Base-by-base conservation (phyloP, 106 monocot genomes). In the Dendrobium officinale region DNA sequence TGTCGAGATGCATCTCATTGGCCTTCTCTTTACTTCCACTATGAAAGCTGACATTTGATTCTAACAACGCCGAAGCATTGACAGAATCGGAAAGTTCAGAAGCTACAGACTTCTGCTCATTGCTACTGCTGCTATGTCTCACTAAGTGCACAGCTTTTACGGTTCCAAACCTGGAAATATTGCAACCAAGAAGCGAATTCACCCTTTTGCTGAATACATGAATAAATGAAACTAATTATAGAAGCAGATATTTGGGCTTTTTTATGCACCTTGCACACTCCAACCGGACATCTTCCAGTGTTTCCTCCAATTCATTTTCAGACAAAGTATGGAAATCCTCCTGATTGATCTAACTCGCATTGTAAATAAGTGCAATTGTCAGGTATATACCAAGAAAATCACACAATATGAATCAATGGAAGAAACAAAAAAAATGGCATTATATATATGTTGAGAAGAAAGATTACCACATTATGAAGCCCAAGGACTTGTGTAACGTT, bases 391-490 rank as follows among this genome's bases (percentile, higher is more conserved):
- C 64, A 26, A 70, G 37, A 70, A 70, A 37, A 68, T 0, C 31
- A 33, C 70, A 70, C n/a, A 74, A 42, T 70, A 70, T 70, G 70
- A 42, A 74, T 74, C 17, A 66, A 74, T 74, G 20, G 40, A 6
- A 74, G 9, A 42, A 19, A 44, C 6, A 44, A 44, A 2, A 74
- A 74, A 74, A 44, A 44, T 19, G 18, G 43, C 43, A 19, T 37
- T 37, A 37, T 37, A 37, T 37, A 51, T 13, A 15, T 2, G 15
- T 13, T 13, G 15, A 51, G 15, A 70, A 70, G 29, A 22, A 44
- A 44, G 9, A 78, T 77, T 95, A 99, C 99, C 95, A 99, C 74
- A 84, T 99, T 93, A 78, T 87, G 89, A 55, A 99, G 83, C 82
- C 93, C 84, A 77, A 99, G 86, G 51, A 99, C 84, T 66, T 79